Conservation (phyloP, 2,329 filamentous ascomycete species). For the Penicillium sp. region DNA sequence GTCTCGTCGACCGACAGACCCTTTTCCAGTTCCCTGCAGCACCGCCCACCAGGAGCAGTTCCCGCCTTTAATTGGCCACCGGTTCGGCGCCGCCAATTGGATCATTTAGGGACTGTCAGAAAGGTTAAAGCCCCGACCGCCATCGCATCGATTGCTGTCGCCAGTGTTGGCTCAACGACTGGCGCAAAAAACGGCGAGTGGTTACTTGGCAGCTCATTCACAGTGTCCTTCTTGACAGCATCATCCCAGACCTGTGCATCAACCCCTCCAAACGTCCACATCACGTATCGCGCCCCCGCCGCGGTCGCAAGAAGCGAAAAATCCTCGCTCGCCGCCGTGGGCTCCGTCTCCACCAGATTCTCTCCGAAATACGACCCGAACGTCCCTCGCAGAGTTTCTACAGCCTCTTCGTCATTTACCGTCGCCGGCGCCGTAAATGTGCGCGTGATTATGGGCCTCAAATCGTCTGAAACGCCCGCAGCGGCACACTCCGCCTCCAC, state of each 20-base stretch:
- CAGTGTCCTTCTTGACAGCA: constrained; percentile 50
- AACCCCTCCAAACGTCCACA: constrained; percentile 62
- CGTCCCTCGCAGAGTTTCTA: constrained; percentile 45
- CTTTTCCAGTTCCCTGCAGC: background rate
- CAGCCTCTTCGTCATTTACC: constrained; percentile 56
- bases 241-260: constrained; percentile 56
- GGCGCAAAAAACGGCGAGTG: constrained; percentile 64
- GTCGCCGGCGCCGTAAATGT: constrained; percentile 55
- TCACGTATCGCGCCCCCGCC: constrained; percentile 56
- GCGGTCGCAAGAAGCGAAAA: constrained; percentile 60
- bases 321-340: constrained; percentile 59
- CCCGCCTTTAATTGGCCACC: background rate
- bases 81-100: background rate
- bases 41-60: background rate
- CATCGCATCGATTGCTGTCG: constrained; percentile 56
- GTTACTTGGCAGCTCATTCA: constrained; percentile 60
- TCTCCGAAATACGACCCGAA: constrained; percentile 55
- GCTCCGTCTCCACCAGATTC: constrained; percentile 44
- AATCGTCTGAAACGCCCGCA: constrained; percentile 43
- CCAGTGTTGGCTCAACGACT: constrained; percentile 60
- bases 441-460: constrained; percentile 49
- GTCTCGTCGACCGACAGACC: background rate
- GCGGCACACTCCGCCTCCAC: constrained; percentile 61
- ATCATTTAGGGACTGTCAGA: constrained; percentile 14
- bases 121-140: constrained; percentile 55